Evolutionary conservation across 306 rosid genomes (phyloP).

Genomic region (Nissolia schottii): DNA sequence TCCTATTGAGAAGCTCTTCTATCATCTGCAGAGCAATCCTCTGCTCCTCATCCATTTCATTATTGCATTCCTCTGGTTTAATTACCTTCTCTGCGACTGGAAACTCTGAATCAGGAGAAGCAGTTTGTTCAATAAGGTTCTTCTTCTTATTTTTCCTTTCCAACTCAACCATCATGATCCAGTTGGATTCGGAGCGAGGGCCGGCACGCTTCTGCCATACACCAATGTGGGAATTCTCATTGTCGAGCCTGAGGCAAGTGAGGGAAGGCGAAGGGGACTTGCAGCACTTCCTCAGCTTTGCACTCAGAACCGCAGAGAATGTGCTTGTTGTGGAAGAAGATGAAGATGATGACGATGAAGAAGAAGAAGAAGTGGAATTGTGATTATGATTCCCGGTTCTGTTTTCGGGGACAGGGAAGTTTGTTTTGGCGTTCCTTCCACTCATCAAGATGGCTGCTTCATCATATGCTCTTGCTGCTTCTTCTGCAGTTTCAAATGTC

Average conservation of each 20-base stretch:
- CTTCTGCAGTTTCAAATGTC: slow-evolving; percentile 81
- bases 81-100: slow-evolving; percentile 6
- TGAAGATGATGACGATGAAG: background rate
- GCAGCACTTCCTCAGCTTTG: slow-evolving; percentile 67
- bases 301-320: slow-evolving; percentile 48
- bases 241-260: slow-evolving; percentile 79
- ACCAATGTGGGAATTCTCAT: slow-evolving; percentile 66
- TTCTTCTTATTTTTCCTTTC: slow-evolving; percentile 33
- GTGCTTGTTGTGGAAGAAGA: slow-evolving; percentile 29
- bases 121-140: background rate
- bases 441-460: slow-evolving; percentile 85
- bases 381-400: background rate
- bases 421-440: slow-evolving; percentile 81
- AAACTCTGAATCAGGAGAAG: background rate
- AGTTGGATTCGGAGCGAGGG: slow-evolving; percentile 53
- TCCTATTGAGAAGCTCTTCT: slow-evolving; percentile 73
- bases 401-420: slow-evolving; percentile 51
- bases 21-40: slow-evolving; percentile 74
- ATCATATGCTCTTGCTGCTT: slow-evolving; percentile 87
- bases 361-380: background rate
- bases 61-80: slow-evolving; percentile 26
- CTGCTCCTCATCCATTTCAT: slow-evolving; percentile 51
- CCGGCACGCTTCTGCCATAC: slow-evolving; percentile 85
- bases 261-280: slow-evolving; percentile 73
- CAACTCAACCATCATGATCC: slow-evolving; percentile 84